Percentiles rank a stretch among this genome's conserved stretches.
Evolutionary conservation across 345 rosid genomes (phyloP).

Genomic region (Brassica incana): DNA sequence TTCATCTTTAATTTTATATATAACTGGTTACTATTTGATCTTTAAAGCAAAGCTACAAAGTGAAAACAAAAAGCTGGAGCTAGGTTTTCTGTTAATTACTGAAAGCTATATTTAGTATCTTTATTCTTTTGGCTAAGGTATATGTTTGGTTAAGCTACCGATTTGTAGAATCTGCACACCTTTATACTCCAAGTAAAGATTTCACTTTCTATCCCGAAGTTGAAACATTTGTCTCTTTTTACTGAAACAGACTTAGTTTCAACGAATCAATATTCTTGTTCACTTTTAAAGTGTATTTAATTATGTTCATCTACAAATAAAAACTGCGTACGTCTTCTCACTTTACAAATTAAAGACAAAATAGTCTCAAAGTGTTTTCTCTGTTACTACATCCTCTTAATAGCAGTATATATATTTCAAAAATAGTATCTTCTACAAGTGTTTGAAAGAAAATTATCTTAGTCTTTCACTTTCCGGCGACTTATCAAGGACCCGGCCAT

Average conservation of each 20-base stretch:
- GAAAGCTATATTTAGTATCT: constrained; percentile 3
- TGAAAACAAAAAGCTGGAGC: not conserved
- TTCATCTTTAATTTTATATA: not conserved
- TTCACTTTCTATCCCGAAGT: not conserved
- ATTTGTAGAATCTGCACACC: not conserved
- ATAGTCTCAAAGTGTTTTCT: not conserved
- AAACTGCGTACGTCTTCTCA: not conserved
- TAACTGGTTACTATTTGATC: not conserved
- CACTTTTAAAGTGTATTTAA: not conserved
- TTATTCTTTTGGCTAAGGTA: not conserved
- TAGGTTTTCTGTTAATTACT: not conserved
- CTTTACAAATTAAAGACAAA: not conserved
- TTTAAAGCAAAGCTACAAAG: not conserved
- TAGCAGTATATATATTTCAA: not conserved
- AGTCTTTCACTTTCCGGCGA: not conserved
- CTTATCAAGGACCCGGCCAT: not conserved
- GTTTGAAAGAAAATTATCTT: not conserved
- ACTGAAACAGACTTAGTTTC: not conserved
- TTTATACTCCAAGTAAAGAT: not conserved
- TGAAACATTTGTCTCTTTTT: not conserved
- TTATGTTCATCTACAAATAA: not conserved
- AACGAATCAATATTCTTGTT: not conserved
- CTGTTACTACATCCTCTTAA: not conserved
- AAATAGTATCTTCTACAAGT: not conserved
- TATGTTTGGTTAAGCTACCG: not conserved